Evolutionary conservation across 305 asterid species (phyloP).

Genomic region (Salvia sclarea): DNA sequence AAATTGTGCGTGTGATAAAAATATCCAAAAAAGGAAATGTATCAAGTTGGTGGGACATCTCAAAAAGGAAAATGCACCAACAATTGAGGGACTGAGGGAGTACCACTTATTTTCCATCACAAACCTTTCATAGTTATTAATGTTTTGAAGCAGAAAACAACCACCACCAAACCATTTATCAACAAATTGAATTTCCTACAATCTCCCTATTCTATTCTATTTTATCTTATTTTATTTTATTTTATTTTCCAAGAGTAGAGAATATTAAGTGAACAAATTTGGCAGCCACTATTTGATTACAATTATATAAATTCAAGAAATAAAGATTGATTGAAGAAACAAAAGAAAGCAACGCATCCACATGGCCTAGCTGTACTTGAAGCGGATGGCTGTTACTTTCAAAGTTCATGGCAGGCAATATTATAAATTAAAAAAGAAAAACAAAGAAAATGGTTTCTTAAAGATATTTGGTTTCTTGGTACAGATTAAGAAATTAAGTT

Average conservation of each 20-base stretch:
- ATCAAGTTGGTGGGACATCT: no score
- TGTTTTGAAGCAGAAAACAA: background rate
- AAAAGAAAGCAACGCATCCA: constrained; percentile 35
- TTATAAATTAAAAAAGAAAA: constrained; percentile 7
- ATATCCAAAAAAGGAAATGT: no score
- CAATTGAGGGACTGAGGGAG: no score
- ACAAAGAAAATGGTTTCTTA: background rate
- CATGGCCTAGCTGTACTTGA: constrained; percentile 52
- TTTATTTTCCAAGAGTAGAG: no score
- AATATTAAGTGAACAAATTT: no score
- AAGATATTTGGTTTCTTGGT: background rate
- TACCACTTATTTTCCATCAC: background rate
- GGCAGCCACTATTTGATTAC: no score
- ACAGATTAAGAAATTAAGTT: constrained; percentile 20
- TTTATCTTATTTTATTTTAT: no score
- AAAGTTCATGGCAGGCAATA: constrained; percentile 19
- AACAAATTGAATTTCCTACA: background rate
- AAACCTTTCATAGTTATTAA: background rate
- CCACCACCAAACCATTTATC: background rate
- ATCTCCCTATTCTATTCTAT: no score
- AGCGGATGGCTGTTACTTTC: constrained; percentile 44
- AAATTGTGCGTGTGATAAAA: no score
- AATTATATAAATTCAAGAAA: no score
- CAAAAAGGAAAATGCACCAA: no score
- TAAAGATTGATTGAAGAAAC: background rate